Evolutionary conservation across 1,284 basidiomycete genomes (phyloP), one percentile per base, ranked within the genome.

Genomic region (Baeospora myosura): DNA sequence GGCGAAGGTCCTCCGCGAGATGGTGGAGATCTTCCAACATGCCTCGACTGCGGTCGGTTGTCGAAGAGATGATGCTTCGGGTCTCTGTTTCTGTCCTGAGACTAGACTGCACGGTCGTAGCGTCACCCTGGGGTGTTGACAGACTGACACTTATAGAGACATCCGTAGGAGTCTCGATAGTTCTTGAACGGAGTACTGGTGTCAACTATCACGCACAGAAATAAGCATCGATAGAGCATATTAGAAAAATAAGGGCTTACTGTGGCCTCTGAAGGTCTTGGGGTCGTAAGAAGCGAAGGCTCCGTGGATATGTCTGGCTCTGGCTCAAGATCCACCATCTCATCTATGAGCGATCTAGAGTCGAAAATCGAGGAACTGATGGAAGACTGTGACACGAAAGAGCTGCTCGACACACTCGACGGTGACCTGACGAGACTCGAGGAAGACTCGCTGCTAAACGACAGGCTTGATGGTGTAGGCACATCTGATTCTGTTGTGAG

Each of bases 1-100:
- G 69, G 22, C 78, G 70, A n/a, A 89, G 58, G 45, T 81, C 75
- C 7, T 81, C 73, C 18, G 80, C 68, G 8, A 89, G 58, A 5
- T 73, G 66, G 49, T 81, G 77, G 18, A 89, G 68, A 50, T 88
- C 84, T n/a, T 74, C 68, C 3, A 71, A 73, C 38, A 82, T 44
- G 68, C 74, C 57, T 58, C 70, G 52, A 59, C 65, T 48, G 43
- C 66, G 63, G 30, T 56, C 49, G 0, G 62, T 41, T 24, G 20
- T 14, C 31, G 11, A n/a, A 33, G 29, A 26, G 36, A 11, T 24
- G 45, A 37, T 32, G 45, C 26, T 35, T 47, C 54, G 16, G 62
- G 57, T 3, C n/a, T 67, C 69, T 6, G 65, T 60, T 16, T 74
- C 58, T 0, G 81, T 83, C 34, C 69, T 63, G n/a, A 81, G 51